Conservation (phyloP, 1,284 basidiomycete genomes). For the Sporisorium iseilematis-ciliati region DNA sequence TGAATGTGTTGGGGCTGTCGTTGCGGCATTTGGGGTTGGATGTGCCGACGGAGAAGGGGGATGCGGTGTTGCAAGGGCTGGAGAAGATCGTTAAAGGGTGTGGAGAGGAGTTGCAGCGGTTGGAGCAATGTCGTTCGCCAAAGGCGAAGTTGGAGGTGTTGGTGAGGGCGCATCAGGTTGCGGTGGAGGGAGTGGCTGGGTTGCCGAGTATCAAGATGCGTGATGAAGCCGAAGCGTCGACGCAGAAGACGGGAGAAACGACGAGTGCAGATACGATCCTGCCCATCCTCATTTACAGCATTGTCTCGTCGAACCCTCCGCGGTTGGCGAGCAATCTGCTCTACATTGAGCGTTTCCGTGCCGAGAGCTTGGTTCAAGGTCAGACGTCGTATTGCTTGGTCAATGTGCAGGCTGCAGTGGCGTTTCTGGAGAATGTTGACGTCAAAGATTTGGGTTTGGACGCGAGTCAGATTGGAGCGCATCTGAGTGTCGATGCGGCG, state of each 20-base stretch:
- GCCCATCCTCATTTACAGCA: constrained; percentile 88
- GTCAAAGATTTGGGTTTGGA: constrained; percentile 82
- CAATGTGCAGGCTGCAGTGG: constrained; percentile 91
- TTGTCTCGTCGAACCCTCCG: constrained; percentile 91
- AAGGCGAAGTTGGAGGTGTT: constrained; percentile 83
- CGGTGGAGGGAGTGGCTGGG: constrained; percentile 76
- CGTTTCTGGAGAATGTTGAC: constrained; percentile 92
- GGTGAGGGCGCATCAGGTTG: constrained; percentile 83
- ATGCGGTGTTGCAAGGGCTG: constrained; percentile 74
- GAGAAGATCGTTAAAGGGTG: constrained; percentile 79
- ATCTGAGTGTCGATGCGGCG: constrained; percentile 1
- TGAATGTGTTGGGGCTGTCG: constrained; percentile 87
- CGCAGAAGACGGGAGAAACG: constrained; percentile 7
- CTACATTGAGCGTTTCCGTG: constrained; percentile 85
- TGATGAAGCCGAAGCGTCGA: constrained; percentile 17
- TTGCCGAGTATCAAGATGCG: constrained; percentile 37
- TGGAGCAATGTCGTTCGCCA: constrained; percentile 79
- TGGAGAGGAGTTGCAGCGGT: constrained; percentile 81
- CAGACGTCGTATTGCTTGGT: constrained; percentile 92
- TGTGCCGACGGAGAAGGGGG: constrained; percentile 71
- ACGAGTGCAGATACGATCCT: constrained; percentile 78
- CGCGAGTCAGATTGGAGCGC: constrained; percentile 54
- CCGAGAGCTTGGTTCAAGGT: constrained; percentile 78
- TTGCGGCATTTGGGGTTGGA: constrained; percentile 86
- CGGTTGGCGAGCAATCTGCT: constrained; percentile 80